Base-by-base conservation (phyloP, 1,284 basidiomycete species). In the Papiliotrema laurentii region DNA sequence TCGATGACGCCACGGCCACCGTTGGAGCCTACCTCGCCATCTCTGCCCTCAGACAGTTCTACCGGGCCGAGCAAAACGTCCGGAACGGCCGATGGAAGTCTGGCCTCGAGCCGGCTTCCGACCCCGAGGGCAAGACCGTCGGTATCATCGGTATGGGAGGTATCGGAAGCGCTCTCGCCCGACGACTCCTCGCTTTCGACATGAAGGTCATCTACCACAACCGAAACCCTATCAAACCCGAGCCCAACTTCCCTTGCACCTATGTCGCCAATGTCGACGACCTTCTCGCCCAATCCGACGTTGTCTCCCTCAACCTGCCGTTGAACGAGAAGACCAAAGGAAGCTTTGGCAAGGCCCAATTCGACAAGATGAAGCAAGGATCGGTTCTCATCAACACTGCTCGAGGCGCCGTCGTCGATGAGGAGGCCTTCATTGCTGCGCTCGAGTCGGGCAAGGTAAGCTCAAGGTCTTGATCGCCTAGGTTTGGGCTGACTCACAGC, bases 1-100 rank as follows among this genome's bases (percentile, higher is more conserved):
- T 94, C 43, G 87, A 96, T 73, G 88, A 91, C 57, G 89, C 86
- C 3, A 93, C 91, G 0, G 91, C 91, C 1, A 93, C 90, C 1
- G 89, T 88, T 0, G 90, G 85, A 0, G 76, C 91, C 21, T 94
- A 86, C 73, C 83, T 94, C 45, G 75, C 90, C 59, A 81, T 94
- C 59, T 87, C 89, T 19, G 80, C 87, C n/a, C 70, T 92, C 40
- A 83, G 91, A 28, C 83, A 87, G 58, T 94, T 83, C 72, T 79
- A 83, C 16, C 70, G 79, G 37, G 82, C 81, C 10, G 90, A 94
- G 69, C 80, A 81, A 37, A 82, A 81, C 51, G 77, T 89, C 56
- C 75, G 79, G 35, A 36, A 46, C 1, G 74, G 79, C 62, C 69
- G 75, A 28, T 87, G 82, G 81, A 85, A 85, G 64, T 51, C 68